phyloP scores from a whole-genome alignment of 352 stramenopile species.

The Phytophthora idaei region DNA sequence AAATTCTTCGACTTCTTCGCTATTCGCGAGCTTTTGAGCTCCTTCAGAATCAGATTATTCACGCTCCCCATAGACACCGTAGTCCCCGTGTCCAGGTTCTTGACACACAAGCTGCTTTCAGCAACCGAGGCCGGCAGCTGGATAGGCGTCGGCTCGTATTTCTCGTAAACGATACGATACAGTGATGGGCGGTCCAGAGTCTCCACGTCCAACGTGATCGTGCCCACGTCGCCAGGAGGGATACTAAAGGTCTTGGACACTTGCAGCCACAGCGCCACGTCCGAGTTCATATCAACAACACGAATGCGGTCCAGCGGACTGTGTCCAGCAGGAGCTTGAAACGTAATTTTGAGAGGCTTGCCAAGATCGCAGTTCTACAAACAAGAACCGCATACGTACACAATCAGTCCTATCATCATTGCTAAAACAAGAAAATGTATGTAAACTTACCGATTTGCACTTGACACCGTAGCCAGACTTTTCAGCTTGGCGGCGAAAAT shows the following conservation, averaged over 20 bases:
- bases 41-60: constrained; percentile 79
- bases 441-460: constrained; percentile 64
- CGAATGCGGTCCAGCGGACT: constrained; percentile 81
- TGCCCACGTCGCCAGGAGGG: constrained; percentile 73
- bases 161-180: constrained; percentile 89
- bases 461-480: constrained; percentile 71
- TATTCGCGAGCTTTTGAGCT: constrained; percentile 63
- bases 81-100: constrained; percentile 81
- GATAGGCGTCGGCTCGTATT: constrained; percentile 80
- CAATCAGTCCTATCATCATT: constrained; percentile 1
- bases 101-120: constrained; percentile 78
- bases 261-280: constrained; percentile 83
- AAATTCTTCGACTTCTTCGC: constrained; percentile 60
- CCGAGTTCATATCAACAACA: constrained; percentile 87
- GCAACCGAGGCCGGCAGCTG: constrained; percentile 54
- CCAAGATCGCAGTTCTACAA: constrained; percentile 78
- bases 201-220: constrained; percentile 84
- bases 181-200: constrained; percentile 78
- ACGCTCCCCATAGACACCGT: constrained; percentile 78
- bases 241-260: constrained; percentile 86
- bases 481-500: constrained; percentile 77
- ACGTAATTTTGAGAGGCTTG: constrained; percentile 80
- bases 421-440: constrained; percentile 3
- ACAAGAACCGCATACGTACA: not conserved
- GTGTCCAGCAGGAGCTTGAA: constrained; percentile 71